Evolutionary conservation across 2,329 filamentous ascomycete species (phyloP).

Genomic region (Penicillium sp.): DNA sequence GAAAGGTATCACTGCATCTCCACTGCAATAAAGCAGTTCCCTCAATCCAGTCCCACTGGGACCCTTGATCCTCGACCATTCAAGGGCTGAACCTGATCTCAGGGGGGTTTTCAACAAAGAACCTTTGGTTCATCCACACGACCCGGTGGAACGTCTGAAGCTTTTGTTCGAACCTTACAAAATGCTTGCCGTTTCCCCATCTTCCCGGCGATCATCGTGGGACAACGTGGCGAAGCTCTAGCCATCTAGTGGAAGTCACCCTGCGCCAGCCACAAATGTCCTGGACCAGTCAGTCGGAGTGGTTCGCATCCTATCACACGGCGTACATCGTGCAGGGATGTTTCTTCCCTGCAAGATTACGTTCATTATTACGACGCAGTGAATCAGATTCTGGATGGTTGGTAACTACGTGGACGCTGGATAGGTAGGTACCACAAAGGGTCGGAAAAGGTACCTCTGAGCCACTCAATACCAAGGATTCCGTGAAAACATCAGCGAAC

Average conservation of each 20-base stretch:
- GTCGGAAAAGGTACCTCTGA: neutral
- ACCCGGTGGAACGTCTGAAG: neutral
- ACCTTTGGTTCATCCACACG: neutral
- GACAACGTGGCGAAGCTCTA: constrained; percentile 8
- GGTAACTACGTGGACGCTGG: neutral
- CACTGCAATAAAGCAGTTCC: neutral
- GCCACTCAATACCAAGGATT: neutral
- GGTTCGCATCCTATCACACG: neutral
- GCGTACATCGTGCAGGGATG: neutral
- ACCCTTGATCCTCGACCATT: neutral
- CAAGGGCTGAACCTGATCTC: neutral
- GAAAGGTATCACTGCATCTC: neutral
- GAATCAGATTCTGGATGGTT: neutral
- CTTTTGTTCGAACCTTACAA: neutral
- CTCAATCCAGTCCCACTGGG: neutral
- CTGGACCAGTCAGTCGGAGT: neutral
- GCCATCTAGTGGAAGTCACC: constrained; percentile 2
- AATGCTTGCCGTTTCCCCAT: neutral
- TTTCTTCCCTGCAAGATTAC: constrained; percentile 1
- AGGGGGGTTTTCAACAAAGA: neutral
- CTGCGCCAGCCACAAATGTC: neutral
- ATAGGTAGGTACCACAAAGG: neutral
- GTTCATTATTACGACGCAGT: constrained; percentile 8
- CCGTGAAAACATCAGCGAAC: neutral
- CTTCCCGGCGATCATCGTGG: neutral